A percentile compares a stretch with the other conserved stretches of the same genome.
Evolutionary conservation across 305 asterid genomes (phyloP).

Genomic region (Striga hermonthica): DNA sequence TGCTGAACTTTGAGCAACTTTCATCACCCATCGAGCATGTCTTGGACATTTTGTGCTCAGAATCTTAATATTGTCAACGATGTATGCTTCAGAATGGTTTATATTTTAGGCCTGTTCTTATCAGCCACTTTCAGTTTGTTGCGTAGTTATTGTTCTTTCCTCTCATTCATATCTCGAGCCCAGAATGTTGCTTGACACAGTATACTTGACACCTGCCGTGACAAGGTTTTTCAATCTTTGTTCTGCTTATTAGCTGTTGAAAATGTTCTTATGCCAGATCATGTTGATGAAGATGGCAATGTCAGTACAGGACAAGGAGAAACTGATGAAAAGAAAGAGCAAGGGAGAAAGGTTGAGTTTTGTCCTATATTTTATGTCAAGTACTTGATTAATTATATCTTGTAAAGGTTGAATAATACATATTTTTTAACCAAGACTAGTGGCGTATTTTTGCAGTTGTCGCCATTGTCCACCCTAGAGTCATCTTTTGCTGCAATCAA

Average conservation of each 20-base stretch:
- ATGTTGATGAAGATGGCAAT: constrained; percentile 45
- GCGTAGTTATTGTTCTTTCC: constrained; percentile 10
- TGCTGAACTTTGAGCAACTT: not conserved
- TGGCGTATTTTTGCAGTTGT: constrained; percentile 58
- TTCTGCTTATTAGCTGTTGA: constrained; percentile 9
- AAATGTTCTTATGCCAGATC: constrained; percentile 41
- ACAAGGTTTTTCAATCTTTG: constrained; percentile 3
- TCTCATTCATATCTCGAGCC: constrained; percentile 2
- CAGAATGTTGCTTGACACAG: not conserved
- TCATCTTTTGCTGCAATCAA: constrained; percentile 79
- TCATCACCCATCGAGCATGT: not conserved
- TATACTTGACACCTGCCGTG: not conserved
- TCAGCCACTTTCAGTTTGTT: not conserved
- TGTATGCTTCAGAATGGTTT: not conserved
- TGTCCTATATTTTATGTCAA: constrained; percentile 7
- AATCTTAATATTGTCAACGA: no score
- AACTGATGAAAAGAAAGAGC: constrained; percentile 50
- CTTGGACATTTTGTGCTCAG: no score
- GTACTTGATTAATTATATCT: constrained; percentile 3
- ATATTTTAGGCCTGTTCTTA: not conserved
- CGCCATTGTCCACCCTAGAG: constrained; percentile 88
- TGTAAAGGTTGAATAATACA: not conserved
- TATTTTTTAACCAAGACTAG: constrained; percentile 25
- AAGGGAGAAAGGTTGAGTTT: constrained; percentile 66
- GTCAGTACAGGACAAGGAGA: constrained; percentile 45